phyloP scores from a whole-genome alignment of 805 yeast genomes.

The Wickerhamiella sorbophila region DNA sequence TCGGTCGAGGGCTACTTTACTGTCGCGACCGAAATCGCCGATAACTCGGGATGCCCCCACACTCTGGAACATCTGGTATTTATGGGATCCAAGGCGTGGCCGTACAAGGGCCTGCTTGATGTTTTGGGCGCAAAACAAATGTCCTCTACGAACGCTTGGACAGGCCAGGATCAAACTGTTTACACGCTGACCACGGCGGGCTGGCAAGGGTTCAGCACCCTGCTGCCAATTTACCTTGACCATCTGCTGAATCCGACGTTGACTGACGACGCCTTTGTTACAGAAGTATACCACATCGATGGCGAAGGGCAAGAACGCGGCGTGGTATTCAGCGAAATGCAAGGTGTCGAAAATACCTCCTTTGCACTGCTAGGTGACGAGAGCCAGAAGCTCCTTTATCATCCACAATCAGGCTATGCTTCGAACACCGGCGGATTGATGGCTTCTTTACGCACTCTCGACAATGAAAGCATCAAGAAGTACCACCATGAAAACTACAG shows the following conservation, averaged over 20 bases:
- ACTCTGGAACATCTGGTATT: conserved; percentile 88
- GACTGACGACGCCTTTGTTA: conserved; percentile 77
- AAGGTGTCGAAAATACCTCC: conserved; percentile 70
- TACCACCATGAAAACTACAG: conserved; percentile 64
- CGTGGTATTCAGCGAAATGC: conserved; percentile 96
- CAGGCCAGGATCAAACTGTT: conserved; percentile 89
- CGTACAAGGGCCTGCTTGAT: conserved; percentile 84
- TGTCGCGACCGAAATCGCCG: conserved; percentile 79
- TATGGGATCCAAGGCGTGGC: conserved; percentile 83
- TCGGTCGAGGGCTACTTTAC: conserved; percentile 85
- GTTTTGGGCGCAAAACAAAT: conserved; percentile 70
- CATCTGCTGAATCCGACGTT: conserved; percentile 75
- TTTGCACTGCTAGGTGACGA: conserved; percentile 38
- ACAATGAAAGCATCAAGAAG: conserved; percentile 56
- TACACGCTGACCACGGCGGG: conserved; percentile 88
- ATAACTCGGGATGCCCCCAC: conserved; percentile 89
- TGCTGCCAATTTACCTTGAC: conserved; percentile 81
- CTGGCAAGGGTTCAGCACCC: conserved; percentile 79
- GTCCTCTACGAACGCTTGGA: conserved; percentile 92
- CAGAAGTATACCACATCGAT: conserved; percentile 92
- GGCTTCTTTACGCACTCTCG: conserved; percentile 55
- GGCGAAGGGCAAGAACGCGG: conserved; percentile 87
- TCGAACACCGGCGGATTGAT: conserved; percentile 91
- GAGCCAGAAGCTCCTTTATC: conserved; percentile 22
- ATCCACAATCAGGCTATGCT: conserved; percentile 62